Percentiles rank a stretch among this genome's conserved stretches.
Conservation (phyloP, 2,329 filamentous ascomycete genomes). For the Anthostomella pinea region DNA sequence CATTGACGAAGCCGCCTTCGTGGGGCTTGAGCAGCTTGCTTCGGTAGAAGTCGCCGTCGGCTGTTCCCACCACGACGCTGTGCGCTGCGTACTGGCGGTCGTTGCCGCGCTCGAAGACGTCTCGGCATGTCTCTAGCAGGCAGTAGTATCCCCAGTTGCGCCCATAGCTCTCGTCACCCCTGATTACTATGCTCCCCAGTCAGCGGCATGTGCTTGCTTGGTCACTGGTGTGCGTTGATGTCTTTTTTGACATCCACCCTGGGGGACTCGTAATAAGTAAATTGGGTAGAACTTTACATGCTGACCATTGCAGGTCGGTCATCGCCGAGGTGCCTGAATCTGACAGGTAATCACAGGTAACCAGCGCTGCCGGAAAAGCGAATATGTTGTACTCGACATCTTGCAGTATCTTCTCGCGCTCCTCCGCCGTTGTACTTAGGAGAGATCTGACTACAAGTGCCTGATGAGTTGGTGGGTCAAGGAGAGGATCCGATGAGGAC, state of each 20-base stretch:
- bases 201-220: not conserved
- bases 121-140: slow-evolving; percentile 23
- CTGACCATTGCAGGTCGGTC: slow-evolving; percentile 27
- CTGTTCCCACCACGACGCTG: slow-evolving; percentile 8
- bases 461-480: slow-evolving; percentile 9
- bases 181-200: slow-evolving; percentile 14
- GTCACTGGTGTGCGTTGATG: no score
- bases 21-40: slow-evolving; percentile 8
- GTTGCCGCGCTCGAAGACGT: slow-evolving; percentile 23
- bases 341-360: slow-evolving; percentile 24
- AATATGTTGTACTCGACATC: slow-evolving; percentile 18
- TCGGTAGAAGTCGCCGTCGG: slow-evolving; percentile 9
- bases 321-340: slow-evolving; percentile 28
- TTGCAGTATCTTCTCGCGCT: slow-evolving; percentile 10
- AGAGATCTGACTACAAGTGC: slow-evolving; percentile 12
- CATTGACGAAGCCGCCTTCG: slow-evolving; percentile 20
- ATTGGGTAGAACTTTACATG: slow-evolving; percentile 11
- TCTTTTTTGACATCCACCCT: no score
- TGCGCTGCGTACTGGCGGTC: slow-evolving; percentile 7
- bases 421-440: slow-evolving; percentile 1
- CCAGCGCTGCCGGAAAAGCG: slow-evolving; percentile 17
- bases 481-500: slow-evolving; percentile 2
- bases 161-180: slow-evolving; percentile 28
- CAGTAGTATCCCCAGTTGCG: slow-evolving; percentile 26
- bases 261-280: not conserved